phyloP scores from a whole-genome alignment of 2,329 filamentous ascomycete species.

The Camillea tinctor region DNA sequence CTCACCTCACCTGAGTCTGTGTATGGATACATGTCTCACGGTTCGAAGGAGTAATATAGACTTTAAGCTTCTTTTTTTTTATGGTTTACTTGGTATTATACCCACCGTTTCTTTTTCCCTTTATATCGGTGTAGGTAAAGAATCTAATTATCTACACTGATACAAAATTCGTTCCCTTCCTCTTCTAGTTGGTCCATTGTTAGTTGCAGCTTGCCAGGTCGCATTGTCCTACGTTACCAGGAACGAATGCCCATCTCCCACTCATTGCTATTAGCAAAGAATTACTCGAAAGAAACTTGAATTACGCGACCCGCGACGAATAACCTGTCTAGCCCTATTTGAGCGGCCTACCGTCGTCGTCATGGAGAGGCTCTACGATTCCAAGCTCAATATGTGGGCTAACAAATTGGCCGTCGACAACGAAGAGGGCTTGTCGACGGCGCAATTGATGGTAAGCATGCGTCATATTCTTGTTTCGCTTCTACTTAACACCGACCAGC shows the following conservation, averaged over 20 bases:
- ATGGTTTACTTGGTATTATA: no score
- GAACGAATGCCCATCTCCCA: not conserved
- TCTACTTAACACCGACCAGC: slow-evolving; percentile 1
- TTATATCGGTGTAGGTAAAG: no score
- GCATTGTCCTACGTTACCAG: not conserved
- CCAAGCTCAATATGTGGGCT: slow-evolving; percentile 42
- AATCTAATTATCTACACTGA: no score
- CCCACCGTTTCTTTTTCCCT: no score
- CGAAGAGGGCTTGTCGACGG: slow-evolving; percentile 73
- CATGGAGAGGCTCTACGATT: slow-evolving; percentile 36
- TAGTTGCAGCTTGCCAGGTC: slow-evolving; percentile 3
- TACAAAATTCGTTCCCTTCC: no score
- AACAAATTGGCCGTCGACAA: slow-evolving; percentile 69
- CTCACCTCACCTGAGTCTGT: no score
- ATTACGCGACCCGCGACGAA: not conserved
- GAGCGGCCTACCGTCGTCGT: slow-evolving; percentile 1
- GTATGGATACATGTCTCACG: no score
- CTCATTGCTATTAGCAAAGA: slow-evolving; percentile 21
- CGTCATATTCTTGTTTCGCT: not conserved
- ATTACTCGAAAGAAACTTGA: slow-evolving; percentile 23
- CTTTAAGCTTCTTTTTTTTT: no score
- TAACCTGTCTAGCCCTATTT: not conserved
- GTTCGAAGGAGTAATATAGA: no score
- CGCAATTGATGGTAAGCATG: slow-evolving; percentile 70
- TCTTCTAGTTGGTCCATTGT: not conserved